Percentiles rank a stretch among this genome's conserved stretches.
Conservation (phyloP, 2,329 filamentous ascomycete genomes). For the Parascedosporium putredinis region DNA sequence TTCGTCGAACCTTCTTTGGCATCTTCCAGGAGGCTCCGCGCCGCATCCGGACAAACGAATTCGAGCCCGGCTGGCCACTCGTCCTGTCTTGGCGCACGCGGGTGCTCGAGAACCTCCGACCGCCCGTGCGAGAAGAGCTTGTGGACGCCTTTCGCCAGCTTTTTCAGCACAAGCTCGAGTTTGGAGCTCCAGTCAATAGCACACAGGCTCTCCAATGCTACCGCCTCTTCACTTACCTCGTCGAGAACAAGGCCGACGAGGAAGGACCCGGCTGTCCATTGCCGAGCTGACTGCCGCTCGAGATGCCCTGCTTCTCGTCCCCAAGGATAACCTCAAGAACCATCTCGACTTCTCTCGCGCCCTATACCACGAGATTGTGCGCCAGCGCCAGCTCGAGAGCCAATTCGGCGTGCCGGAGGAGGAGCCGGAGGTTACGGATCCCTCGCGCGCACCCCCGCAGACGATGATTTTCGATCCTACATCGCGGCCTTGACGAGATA, state of each 20-base stretch:
- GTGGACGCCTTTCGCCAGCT: conserved; percentile 54
- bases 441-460: not conserved
- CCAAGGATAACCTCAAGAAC: conserved; percentile 30
- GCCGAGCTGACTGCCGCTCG: conserved; percentile 35
- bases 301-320: conserved; percentile 29
- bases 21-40: conserved; percentile 51
- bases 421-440: conserved; percentile 14
- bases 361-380: conserved; percentile 26
- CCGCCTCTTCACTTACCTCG: conserved; percentile 52
- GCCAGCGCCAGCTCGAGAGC: conserved; percentile 10
- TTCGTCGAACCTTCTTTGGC: conserved; percentile 44
- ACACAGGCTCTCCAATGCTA: conserved; percentile 50
- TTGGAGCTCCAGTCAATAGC: conserved; percentile 44
- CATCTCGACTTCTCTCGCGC: conserved; percentile 37
- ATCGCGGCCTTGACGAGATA: conserved; percentile 41
- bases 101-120: conserved; percentile 51
- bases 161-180: conserved; percentile 43
- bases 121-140: conserved; percentile 54
- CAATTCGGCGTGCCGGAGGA: conserved; percentile 13
- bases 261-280: conserved; percentile 23
- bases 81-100: conserved; percentile 60
- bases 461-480: conserved; percentile 29
- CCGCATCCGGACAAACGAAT: conserved; percentile 48
- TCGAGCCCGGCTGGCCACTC: conserved; percentile 60
- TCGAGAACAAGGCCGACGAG: conserved; percentile 23